Evolutionary conservation across 768 basidiomycete genomes (phyloP), one percentile per base, ranked within the genome.

Genomic region (Mycena venus): DNA sequence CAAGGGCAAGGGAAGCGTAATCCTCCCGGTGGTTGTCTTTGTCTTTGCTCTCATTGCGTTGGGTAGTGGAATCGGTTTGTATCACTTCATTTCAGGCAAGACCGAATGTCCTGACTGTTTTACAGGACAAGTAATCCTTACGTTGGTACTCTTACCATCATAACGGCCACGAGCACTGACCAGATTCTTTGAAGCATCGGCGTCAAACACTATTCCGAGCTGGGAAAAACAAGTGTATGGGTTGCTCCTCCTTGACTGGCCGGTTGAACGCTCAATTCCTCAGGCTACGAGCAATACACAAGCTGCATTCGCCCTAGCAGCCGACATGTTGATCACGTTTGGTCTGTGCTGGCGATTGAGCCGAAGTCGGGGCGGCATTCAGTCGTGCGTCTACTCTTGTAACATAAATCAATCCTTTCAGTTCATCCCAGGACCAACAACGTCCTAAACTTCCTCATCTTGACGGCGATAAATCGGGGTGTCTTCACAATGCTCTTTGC

Each of bases 371-470:
- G 40, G 36, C 17, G 68, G 58, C 12, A 47, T 69, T 31, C 68
- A 69, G 29, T 60, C 68, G 68, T 69, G 32, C 21, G 47, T 49
- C 4, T 23, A n/a, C n/a, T n/a, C n/a, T n/a, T n/a, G n/a, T n/a
- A n/a, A n/a, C n/a, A n/a, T n/a, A n/a, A n/a, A n/a, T 49, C n/a
- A n/a, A n/a, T n/a, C n/a, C n/a, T n/a, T n/a, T n/a, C n/a, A 21
- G 34, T 38, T 17, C n/a, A 58, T 15, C 15, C 27, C 58, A 69
- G 68, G 17, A 59, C 68, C 10, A 69, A 69, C 47, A 59, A 47
- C 8, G 34, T 61, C n/a, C 55, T 69, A 40, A 69, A 69, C 36
- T 69, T 61, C 58, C 27, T 69, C 27, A 59, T 69, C 42, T 32
- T 61, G 12, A 61, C 58, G n/a, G 68, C 68, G 6, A 60, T 69